A percentile compares a stretch with the other conserved stretches of the same genome.
Evolutionary conservation across 257 asterid species (phyloP).

Genomic region (Marsdenia floribunda): DNA sequence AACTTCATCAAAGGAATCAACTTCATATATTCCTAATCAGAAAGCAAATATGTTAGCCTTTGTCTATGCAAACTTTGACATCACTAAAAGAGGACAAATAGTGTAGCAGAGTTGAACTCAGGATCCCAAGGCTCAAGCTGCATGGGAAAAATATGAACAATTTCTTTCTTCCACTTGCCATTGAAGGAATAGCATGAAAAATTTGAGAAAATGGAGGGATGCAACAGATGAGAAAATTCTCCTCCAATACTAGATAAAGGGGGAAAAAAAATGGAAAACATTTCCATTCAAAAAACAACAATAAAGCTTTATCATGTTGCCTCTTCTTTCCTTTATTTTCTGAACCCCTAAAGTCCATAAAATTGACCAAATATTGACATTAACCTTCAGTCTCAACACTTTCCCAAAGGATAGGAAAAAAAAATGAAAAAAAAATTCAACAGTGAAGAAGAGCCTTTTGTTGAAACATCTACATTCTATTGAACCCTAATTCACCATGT

Average conservation of each 20-base stretch:
- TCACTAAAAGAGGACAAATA: not conserved
- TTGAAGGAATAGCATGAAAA: not conserved
- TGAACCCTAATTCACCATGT: not conserved
- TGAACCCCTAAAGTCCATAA: not conserved
- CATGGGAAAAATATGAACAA: not conserved
- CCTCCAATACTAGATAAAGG: not conserved
- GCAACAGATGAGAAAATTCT: not conserved
- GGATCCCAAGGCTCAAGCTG: not conserved
- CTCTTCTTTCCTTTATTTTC: not conserved
- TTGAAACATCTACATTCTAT: not conserved
- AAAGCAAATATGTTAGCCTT: not conserved
- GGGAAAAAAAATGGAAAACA: not conserved
- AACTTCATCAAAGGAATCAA: not conserved
- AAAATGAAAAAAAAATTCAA: not conserved
- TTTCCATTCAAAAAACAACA: not conserved
- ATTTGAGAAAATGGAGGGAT: not conserved
- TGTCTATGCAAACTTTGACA: not conserved
- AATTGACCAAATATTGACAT: not conserved
- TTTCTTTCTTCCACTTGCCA: not conserved
- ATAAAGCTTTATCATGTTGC: not conserved
- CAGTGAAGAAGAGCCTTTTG: not conserved
- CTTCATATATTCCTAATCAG: not conserved
- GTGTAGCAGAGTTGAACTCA: not conserved
- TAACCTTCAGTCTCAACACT: not conserved
- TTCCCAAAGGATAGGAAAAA: not conserved